phyloP scores from a whole-genome alignment of 805 yeast genomes.

The Brettanomyces bruxellensis region DNA sequence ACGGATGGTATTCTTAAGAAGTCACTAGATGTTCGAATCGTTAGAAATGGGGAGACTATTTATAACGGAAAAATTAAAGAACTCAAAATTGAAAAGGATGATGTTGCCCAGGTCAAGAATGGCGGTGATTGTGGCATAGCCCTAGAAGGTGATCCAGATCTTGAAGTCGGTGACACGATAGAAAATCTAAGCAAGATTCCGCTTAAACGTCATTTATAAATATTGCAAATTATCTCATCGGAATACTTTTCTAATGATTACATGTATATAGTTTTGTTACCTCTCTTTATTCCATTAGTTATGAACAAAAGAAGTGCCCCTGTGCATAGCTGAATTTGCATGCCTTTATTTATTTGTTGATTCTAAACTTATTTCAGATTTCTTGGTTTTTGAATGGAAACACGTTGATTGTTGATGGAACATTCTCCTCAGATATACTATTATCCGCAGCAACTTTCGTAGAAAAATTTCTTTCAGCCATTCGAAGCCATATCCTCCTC shows the following conservation, averaged over 20 bases:
- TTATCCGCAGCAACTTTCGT: too few relatives aligned
- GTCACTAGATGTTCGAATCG: slow-evolving; percentile 33
- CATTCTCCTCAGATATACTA: too few relatives aligned
- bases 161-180: slow-evolving; percentile 57
- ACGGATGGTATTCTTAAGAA: slow-evolving; percentile 57
- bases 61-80: slow-evolving; percentile 45
- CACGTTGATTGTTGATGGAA: too few relatives aligned
- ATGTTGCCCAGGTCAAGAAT: slow-evolving; percentile 64
- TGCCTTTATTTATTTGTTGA: too few relatives aligned
- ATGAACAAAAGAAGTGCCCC: too few relatives aligned
- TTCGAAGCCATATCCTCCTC: slow-evolving; percentile 41
- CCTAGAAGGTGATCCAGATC: slow-evolving; percentile 33
- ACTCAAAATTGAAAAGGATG: slow-evolving; percentile 76
- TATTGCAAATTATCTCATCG: background rate
- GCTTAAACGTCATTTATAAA: slow-evolving; percentile 43
- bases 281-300: background rate
- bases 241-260: background rate
- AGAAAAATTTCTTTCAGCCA: slow-evolving; percentile 4
- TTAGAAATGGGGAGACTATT: slow-evolving; percentile 38
- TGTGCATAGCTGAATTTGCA: too few relatives aligned
- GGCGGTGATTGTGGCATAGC: slow-evolving; percentile 89
- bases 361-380: too few relatives aligned
- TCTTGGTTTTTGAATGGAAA: too few relatives aligned
- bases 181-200: slow-evolving; percentile 63
- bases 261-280: background rate